Base-by-base conservation (phyloP, 331 rosid species). In the Rhamnella rubrinervis region DNA sequence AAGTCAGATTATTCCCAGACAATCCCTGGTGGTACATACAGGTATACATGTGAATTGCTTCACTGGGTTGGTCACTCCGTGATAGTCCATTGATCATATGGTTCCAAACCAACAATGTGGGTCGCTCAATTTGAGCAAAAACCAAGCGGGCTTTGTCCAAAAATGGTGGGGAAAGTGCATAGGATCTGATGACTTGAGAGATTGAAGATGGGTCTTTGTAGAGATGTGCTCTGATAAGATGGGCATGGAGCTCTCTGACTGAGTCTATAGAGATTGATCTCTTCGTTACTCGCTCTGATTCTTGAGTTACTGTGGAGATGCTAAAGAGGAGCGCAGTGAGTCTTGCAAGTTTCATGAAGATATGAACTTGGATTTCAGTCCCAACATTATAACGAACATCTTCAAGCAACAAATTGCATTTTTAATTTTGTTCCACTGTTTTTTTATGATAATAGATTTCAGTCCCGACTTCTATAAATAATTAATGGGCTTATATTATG, bases 31-130 rank as follows among this genome's bases (percentile, higher is more conserved):
- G 63, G 62, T 47, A 65, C 84, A 85, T 77, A 39, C 63, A 55
- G 55, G 23, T 52, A 37, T 68, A 80, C 23, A 75, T 38, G 7
- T 25, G 64, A 71, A 85, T 77, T 21, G 84, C 85, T 61, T 80
- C 73, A 56, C 64, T 65, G 9, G 87, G 84, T 38, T 68, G 55
- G 41, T 69, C 74, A 65, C 81, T 76, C 71, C 53, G 78, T 28
- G 85, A 68, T 8, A 77, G 66, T 59, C 85, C 85, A 38, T 84
- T 85, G 67, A 85, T 81, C 82, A 85, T 74, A 14, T 74, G 47
- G 71, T 77, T 82, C 85, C 87, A 85, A 35, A 85, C 18, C 28
- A 50, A 39, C 59, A 82, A 65, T 25, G 85, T 72, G 78, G 90
- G 87, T 49, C 66, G 63, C 50, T 71, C 65, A 65, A 82, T 83